phyloP scores from a whole-genome alignment of 2,329 filamentous ascomycete genomes.

The Cercospora janseana region DNA sequence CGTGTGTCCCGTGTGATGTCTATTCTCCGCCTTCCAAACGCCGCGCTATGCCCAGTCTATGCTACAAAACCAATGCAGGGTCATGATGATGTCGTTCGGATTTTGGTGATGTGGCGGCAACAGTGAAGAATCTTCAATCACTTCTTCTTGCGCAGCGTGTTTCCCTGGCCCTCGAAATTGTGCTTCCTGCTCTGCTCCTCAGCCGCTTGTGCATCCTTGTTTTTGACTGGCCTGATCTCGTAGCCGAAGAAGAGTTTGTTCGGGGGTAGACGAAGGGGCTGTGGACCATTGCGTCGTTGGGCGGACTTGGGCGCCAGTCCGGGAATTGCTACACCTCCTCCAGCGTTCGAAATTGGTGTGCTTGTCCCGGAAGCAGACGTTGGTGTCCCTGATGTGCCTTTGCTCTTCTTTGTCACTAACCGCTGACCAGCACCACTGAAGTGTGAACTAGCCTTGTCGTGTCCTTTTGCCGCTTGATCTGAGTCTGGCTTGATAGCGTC shows the following conservation, averaged over 20 bases:
- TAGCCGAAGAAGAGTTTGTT: constrained; percentile 98
- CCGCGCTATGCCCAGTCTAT: constrained; percentile 10
- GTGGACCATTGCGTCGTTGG: constrained; percentile 71
- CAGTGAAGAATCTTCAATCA: background rate
- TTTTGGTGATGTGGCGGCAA: background rate
- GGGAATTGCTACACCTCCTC: constrained; percentile 40
- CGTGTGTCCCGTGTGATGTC: no score
- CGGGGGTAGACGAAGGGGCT: constrained; percentile 77
- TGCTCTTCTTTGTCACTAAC: constrained; percentile 80
- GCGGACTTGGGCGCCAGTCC: constrained; percentile 29
- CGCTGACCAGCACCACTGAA: constrained; percentile 79
- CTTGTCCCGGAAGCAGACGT: constrained; percentile 30
- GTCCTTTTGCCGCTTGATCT: constrained; percentile 61
- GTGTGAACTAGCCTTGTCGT: constrained; percentile 67
- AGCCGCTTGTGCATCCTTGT: constrained; percentile 66
- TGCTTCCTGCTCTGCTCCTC: constrained; percentile 66
- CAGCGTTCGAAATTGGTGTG: constrained; percentile 61
- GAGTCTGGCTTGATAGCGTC: constrained; percentile 79
- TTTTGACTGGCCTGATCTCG: constrained; percentile 83
- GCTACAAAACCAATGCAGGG: constrained; percentile 5
- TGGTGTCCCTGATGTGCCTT: constrained; percentile 46
- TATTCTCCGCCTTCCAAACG: background rate
- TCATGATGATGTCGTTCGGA: constrained; percentile 9
- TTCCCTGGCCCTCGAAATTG: constrained; percentile 64
- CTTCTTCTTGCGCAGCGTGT: constrained; percentile 79